Evolutionary conservation across 2,329 filamentous ascomycete genomes (phyloP).

Genomic region (Penicillium sp.): DNA sequence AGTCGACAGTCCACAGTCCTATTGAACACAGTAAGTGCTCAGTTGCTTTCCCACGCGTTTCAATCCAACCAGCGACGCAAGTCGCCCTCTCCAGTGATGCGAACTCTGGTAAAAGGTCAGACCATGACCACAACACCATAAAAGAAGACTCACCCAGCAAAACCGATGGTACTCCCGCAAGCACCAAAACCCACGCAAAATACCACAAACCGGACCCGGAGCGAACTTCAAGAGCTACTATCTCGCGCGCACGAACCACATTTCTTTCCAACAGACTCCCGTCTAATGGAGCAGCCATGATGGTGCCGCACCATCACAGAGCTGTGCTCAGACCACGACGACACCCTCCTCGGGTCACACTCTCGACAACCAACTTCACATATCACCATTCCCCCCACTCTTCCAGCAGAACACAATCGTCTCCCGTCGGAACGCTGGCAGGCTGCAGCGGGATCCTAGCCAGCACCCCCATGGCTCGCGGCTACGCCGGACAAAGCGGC

Average conservation of each 20-base stretch:
- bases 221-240: neutral
- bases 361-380: neutral
- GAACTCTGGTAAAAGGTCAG: conserved; percentile 48
- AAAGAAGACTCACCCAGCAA: conserved; percentile 3
- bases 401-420: conserved; percentile 9
- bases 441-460: conserved; percentile 12
- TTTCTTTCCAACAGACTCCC: neutral
- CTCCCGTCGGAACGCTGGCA: neutral
- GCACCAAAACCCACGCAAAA: neutral
- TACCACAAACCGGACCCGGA: neutral
- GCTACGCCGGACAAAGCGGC: neutral
- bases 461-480: conserved; percentile 22
- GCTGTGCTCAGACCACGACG: conserved; percentile 1
- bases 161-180: conserved; percentile 25
- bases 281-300: neutral
- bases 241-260: neutral
- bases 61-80: neutral
- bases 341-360: neutral
- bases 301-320: neutral
- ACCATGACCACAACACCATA: conserved; percentile 24
- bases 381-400: neutral
- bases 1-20: neutral
- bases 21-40: conserved; percentile 2
- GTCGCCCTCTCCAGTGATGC: conserved; percentile 41
- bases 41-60: neutral